Base-by-base conservation (phyloP, 768 basidiomycete species). In the Lenzites betulinus region DNA sequence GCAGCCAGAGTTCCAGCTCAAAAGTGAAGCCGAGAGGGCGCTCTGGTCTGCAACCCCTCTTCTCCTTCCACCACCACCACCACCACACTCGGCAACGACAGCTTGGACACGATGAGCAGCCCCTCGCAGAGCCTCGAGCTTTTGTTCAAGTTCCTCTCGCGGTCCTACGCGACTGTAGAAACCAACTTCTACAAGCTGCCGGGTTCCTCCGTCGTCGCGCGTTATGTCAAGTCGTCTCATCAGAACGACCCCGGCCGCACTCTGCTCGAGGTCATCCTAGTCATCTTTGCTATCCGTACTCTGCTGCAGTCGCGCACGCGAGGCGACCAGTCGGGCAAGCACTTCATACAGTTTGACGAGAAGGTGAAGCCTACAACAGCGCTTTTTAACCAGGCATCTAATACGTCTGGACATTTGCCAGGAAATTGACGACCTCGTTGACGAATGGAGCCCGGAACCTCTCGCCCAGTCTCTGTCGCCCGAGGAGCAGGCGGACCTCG, bases 341-440 rank as follows among this genome's bases (percentile, higher is more conserved):
- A 95, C 75, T 98, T 94, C 70, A 93, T 98, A 58, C 81, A 93
- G 68, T 90, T 98, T 65, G 86, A 79, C 54, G 93, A 95, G 66
- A 94, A 97, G 83, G 95, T 93, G 54, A 30, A 78, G 72, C n/a
- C 20, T 3, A 13, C 18, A 30, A 30, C 12, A 7, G 15, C 16
- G 25, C 9, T 22, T 28, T 23, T 23, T 22, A 8, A 8, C 7
- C 18, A 42, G 16, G 47, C 30, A 5, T 3, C 2, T 36, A 39
- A 2, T 41, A 47, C 47, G 30, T 25, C 22, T 30, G 18, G 23
- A 26, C 42, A n/a, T 33, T 8, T 38, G 30, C 15, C 66, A 97
- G 95, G 97, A 98, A 87, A 85, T 98, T 43, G 88, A 98, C 70
- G 97, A 98, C 70, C 83, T 98, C 26, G 95, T 99, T 1, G 89